Evolutionary conservation across 352 stramenopile species (phyloP).

Genomic region (Globisporangium solare): DNA sequence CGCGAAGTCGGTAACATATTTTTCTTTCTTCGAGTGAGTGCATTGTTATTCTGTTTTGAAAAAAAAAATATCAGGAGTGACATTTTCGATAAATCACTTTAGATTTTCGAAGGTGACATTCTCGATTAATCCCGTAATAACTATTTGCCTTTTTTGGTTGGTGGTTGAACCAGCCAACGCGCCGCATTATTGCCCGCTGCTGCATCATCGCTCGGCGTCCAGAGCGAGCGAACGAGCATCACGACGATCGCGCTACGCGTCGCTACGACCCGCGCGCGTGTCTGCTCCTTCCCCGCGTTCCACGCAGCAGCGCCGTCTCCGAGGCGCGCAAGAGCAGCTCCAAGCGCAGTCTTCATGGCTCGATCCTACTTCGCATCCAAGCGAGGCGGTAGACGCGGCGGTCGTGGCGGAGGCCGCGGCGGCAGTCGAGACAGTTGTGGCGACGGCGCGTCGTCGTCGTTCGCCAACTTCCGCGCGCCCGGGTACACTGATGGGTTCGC

Average conservation of each 20-base stretch:
- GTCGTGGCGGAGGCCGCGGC: conserved; percentile 17
- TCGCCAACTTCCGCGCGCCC: conserved; percentile 38
- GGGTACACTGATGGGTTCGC: conserved; percentile 75
- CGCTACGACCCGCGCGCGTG: background rate
- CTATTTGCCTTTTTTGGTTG: conserved; percentile 9
- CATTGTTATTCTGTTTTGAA: no score
- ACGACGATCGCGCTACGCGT: conserved; percentile 6
- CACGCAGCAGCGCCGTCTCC: background rate
- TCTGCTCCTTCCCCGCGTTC: background rate
- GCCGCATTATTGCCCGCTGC: background rate
- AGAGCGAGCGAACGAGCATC: background rate
- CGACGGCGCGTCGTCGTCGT: conserved; percentile 12
- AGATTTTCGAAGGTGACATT: no score
- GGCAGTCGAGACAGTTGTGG: conserved; percentile 15
- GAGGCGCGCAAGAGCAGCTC: background rate
- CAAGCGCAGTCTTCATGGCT: conserved; percentile 6
- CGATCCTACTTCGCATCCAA: conserved; percentile 18
- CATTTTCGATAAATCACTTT: no score
- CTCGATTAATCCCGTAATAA: no score
- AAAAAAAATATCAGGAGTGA: no score
- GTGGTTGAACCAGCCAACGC: conserved; percentile 7
- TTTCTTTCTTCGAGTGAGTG: no score
- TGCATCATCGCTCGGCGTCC: conserved; percentile 1
- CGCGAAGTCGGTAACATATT: no score
- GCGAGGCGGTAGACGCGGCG: conserved; percentile 24